Evolutionary conservation across 2,329 filamentous ascomycete genomes (phyloP).

Genomic region (Albophoma yamanashiensis): DNA sequence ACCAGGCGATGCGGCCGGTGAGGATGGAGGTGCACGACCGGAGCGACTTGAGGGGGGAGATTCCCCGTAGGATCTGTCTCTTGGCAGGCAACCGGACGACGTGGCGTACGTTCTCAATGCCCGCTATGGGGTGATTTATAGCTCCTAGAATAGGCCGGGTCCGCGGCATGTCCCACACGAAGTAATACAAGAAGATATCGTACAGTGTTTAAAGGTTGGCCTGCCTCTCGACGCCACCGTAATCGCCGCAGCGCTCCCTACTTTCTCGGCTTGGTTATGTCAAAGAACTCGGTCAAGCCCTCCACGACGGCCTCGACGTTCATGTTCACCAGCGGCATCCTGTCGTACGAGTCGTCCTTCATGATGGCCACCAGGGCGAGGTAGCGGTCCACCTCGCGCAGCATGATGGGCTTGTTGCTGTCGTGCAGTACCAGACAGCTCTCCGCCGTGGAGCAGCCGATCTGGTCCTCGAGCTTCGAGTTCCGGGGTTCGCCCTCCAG

Average conservation of each 20-base stretch:
- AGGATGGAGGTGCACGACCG: conserved; percentile 41
- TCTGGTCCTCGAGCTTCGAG: conserved; percentile 52
- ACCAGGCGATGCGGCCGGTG: conserved; percentile 22
- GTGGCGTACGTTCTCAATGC: conserved; percentile 36
- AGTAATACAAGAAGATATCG: not conserved
- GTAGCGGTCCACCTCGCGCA: conserved; percentile 62
- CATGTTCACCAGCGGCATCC: conserved; percentile 77
- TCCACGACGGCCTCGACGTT: conserved; percentile 76
- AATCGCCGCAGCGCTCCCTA: conserved; percentile 6
- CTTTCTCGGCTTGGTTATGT: conserved; percentile 51
- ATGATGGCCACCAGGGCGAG: conserved; percentile 77
- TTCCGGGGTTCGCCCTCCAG: conserved; percentile 52
- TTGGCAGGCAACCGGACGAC: conserved; percentile 35
- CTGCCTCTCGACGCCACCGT: not conserved
- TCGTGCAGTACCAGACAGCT: conserved; percentile 58
- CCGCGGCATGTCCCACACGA: not conserved
- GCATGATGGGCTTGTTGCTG: conserved; percentile 51
- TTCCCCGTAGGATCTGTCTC: conserved; percentile 40
- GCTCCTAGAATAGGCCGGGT: not conserved
- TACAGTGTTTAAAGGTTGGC: not conserved
- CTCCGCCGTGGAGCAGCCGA: conserved; percentile 55
- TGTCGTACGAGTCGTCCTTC: conserved; percentile 75
- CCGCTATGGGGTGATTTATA: conserved; percentile 1
- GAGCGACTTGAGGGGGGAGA: conserved; percentile 30
- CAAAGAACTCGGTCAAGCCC: conserved; percentile 69